Evolutionary conservation across 192 early-diverging fungal species (phyloP), one percentile per base, ranked within the genome.

Genomic region (Linnemannia exigua): DNA sequence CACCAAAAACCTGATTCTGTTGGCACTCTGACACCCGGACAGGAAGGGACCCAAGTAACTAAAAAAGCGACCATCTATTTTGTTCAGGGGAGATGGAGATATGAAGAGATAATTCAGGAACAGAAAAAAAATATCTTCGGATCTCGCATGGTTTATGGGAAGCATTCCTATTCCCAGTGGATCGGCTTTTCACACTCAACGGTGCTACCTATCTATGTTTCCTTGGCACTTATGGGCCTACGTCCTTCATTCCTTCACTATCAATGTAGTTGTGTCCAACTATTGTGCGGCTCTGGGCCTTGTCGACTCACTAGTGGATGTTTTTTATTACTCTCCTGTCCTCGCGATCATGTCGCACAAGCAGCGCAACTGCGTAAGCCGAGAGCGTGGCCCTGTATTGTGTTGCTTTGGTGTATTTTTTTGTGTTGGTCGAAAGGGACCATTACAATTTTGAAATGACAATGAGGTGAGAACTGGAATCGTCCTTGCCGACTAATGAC

Each of bases 321-420:
- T 44, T 44, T 44, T 44, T 6, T 44, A 44, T 11, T 6, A 61
- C 7, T 63, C 2, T 63, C 58, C 58, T 25, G n/a, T 28, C 25
- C 58, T 31, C 58, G 31, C 58, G 28, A 33, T 63, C 1, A 63
- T 63, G 58, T 63, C 12, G 58, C 28, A 63, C 58, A 63, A 31
- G 58, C 58, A 63, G 28, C 58, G 28, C 58, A 63, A 31, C 58
- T 63, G 58, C 58, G 58, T 63, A 63, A 63, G 58, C 58, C 28
- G 58, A 63, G 58, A 63, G 58, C 58, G 25, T 54, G 52, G 52
- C 52, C 25, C 25, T 16, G 3, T 52, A 4, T 54, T 54, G 19
- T n/a, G 52, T 54, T 61, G 25, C 54, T 61, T 61, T 28, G 54
- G 22, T 11, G 25, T 63, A 12, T 31, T 28, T 31, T 31, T 31